These are phyloP conservation scores for Pezicula carpinea DNA, from an alignment of 2,329 filamentous ascomycete species.

Conservation along the genomic window DNA sequence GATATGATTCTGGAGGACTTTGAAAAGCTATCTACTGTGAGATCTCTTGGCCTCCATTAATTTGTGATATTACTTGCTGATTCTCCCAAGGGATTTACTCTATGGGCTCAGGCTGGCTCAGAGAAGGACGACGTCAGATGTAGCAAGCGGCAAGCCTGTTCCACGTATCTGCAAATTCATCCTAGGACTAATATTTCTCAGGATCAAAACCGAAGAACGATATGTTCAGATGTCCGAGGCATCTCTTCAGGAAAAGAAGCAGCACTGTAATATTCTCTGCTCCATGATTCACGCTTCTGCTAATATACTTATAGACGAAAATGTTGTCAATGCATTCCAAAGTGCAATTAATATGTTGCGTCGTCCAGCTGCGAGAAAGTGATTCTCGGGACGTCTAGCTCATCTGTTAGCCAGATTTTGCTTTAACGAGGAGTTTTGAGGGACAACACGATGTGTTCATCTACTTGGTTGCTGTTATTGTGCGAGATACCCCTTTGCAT, in stretches of 20 bases:
- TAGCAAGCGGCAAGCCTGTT: constrained; percentile 58
- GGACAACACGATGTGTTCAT: no score
- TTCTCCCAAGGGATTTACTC: constrained; percentile 62
- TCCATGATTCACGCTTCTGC: neutral
- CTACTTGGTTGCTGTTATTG: no score
- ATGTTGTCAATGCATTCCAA: constrained; percentile 60
- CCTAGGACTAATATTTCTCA: constrained; percentile 28
- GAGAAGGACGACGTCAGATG: constrained; percentile 72
- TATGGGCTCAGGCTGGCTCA: constrained; percentile 72
- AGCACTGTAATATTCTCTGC: constrained; percentile 58
- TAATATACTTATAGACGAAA: constrained; percentile 35
- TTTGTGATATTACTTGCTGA: constrained; percentile 9
- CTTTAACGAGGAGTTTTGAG: no score
- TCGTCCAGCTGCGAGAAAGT: neutral
- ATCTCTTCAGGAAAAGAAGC: constrained; percentile 66
- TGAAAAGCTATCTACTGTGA: constrained; percentile 51
- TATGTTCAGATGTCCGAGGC: constrained; percentile 73
- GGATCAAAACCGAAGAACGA: constrained; percentile 72
- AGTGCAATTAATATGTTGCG: constrained; percentile 44
- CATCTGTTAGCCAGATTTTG: no score
- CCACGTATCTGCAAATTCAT: neutral
- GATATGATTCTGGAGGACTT: constrained; percentile 63
- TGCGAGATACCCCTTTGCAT: no score
- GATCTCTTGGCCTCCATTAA: neutral
- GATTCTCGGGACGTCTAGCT: neutral